A percentile compares a stretch with the other conserved stretches of the same genome.
phyloP scores from a whole-genome alignment of 108 stramenopile genomes.

The Nannochloropsis gaditana region DNA sequence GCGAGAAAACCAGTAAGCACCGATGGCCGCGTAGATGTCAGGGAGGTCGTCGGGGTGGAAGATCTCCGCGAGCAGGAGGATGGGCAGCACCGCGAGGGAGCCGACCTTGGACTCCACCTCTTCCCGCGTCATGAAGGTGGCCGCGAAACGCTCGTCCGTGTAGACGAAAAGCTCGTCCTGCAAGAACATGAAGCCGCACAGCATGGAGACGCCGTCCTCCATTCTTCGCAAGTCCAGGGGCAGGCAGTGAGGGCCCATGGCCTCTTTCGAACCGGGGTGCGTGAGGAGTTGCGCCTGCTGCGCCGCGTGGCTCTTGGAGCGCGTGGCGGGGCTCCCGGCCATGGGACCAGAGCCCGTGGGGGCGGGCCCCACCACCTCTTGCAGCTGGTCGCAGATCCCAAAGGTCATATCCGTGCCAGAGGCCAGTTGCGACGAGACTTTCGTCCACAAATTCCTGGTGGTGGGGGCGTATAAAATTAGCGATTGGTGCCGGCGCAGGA shows the following conservation, averaged over 20 bases:
- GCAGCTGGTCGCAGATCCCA: constrained; percentile 11
- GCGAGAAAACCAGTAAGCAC: not conserved
- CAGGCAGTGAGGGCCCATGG: not conserved
- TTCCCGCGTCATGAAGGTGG: constrained; percentile 11
- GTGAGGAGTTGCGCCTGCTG: constrained; percentile 4
- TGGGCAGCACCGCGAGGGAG: not conserved
- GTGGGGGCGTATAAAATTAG: not conserved
- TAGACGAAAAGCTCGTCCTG: not conserved
- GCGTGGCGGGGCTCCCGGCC: not conserved
- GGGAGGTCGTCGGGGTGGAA: not conserved
- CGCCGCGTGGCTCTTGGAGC: constrained; percentile 4
- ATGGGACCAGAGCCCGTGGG: not conserved
- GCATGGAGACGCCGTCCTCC: not conserved
- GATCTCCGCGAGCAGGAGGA: not conserved
- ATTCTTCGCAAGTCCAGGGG: not conserved
- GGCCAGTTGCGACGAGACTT: not conserved
- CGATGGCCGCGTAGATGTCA: not conserved
- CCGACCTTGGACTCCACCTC: not conserved
- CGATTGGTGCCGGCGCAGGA: not conserved
- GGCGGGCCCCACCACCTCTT: not conserved
- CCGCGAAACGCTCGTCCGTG: not conserved
- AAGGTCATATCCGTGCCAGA: constrained; percentile 11
- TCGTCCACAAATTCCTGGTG: not conserved
- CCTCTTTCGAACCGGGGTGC: not conserved
- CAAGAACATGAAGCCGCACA: constrained; percentile 5